phyloP scores from a whole-genome alignment of 208 protist species.

The Wallacemonas sp. region DNA sequence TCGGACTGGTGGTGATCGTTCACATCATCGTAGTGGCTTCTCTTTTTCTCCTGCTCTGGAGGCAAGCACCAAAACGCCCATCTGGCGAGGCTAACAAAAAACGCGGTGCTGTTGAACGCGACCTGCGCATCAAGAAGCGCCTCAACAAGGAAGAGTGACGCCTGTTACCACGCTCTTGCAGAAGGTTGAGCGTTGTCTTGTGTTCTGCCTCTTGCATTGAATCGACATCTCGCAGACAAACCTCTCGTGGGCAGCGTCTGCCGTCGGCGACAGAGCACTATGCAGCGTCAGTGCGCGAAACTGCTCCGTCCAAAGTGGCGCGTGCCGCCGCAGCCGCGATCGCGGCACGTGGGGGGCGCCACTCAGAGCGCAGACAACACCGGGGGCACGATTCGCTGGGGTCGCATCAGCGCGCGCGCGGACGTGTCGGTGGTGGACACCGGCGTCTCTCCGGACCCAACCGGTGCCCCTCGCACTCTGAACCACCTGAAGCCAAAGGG shows the following conservation, averaged over 20 bases:
- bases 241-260: too few species aligned
- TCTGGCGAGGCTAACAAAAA: background rate
- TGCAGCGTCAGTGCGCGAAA: background rate
- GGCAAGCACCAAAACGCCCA: constrained; percentile 22
- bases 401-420: constrained; percentile 34
- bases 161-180: too few species aligned
- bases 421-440: constrained; percentile 24
- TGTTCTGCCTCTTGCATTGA: too few species aligned
- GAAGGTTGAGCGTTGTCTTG: too few species aligned
- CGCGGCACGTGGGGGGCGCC: background rate
- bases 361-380: too few species aligned
- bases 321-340: background rate
- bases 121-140: constrained; percentile 1
- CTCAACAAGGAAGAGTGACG: background rate
- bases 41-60: constrained; percentile 31
- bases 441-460: constrained; percentile 11
- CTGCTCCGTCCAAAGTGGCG: constrained; percentile 1
- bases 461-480: constrained; percentile 11
- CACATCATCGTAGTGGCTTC: constrained; percentile 32
- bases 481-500: constrained; percentile 29
- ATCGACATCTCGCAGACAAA: background rate
- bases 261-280: too few species aligned
- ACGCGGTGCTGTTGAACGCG: background rate
- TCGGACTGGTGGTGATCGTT: constrained; percentile 18
- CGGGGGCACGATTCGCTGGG: constrained; percentile 19